Evolutionary conservation across 768 basidiomycete genomes (phyloP).

Genomic region (Mycena albidolilacea): DNA sequence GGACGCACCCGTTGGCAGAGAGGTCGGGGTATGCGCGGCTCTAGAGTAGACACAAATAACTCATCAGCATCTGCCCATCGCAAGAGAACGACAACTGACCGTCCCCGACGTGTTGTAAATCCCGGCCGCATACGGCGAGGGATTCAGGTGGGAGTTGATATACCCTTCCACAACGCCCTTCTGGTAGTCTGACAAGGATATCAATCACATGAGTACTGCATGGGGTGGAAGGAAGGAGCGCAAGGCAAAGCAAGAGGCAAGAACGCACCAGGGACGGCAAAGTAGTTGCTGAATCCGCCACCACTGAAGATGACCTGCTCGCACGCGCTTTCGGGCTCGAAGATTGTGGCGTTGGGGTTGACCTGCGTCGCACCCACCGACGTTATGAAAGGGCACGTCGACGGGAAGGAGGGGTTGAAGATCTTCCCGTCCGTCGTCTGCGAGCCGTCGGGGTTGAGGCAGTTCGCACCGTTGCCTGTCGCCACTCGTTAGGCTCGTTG

Average conservation of each 20-base stretch:
- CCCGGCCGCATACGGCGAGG: constrained; percentile 39
- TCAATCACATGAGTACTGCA: too few species aligned
- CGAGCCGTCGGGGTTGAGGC: constrained; percentile 61
- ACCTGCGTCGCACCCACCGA: constrained; percentile 64
- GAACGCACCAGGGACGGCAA: constrained; percentile 47
- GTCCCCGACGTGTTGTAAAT: constrained; percentile 52
- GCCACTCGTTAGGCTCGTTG: neutral
- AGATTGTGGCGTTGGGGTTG: constrained; percentile 47
- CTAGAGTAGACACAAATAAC: constrained; percentile 30
- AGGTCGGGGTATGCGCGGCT: constrained; percentile 67
- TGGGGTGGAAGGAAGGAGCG: neutral
- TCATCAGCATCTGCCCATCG: constrained; percentile 17
- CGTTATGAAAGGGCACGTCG: constrained; percentile 60
- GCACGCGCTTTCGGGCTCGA: constrained; percentile 54
- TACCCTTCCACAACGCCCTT: constrained; percentile 52
- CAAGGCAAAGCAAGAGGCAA: constrained; percentile 6
- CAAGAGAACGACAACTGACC: constrained; percentile 41
- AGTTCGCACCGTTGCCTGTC: constrained; percentile 49
- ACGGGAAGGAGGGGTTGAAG: constrained; percentile 63
- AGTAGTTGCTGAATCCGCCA: constrained; percentile 61
- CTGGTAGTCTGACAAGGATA: constrained; percentile 50
- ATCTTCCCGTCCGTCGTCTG: constrained; percentile 48
- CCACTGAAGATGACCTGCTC: constrained; percentile 54
- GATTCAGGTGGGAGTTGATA: constrained; percentile 47
- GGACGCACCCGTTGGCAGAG: constrained; percentile 57